Conservation (phyloP, 345 rosid genomes). For the Salix purpurea region DNA sequence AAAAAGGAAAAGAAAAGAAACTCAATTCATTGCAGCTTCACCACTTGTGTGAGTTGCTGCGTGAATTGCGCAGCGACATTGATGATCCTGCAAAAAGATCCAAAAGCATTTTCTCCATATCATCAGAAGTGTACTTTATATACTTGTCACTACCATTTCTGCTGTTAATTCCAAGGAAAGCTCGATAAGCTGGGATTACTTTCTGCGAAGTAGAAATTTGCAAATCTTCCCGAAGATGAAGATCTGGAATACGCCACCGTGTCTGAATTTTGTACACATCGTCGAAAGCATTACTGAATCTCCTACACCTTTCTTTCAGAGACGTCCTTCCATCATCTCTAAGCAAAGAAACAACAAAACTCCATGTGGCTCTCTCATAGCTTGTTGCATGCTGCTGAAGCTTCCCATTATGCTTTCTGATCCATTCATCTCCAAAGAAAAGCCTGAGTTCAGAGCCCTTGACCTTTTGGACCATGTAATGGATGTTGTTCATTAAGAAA, state of each 20-base stretch:
- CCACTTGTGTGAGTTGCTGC: slow-evolving; percentile 45
- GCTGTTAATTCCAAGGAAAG: slow-evolving; percentile 42
- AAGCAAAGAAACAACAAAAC: slow-evolving; percentile 45
- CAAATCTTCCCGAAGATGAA: slow-evolving; percentile 61
- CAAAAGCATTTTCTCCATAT: slow-evolving; percentile 48
- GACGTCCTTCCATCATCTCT: slow-evolving; percentile 31
- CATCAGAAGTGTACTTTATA: slow-evolving; percentile 55
- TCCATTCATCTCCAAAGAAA: slow-evolving; percentile 82
- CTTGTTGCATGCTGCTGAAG: slow-evolving; percentile 55
- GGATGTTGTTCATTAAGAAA: slow-evolving; percentile 65
- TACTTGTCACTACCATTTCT: slow-evolving; percentile 44
- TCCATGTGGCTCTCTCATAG: slow-evolving; percentile 70
- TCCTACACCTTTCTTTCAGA: slow-evolving; percentile 55
- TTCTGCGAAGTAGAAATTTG: slow-evolving; percentile 60
- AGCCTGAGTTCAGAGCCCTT: slow-evolving; percentile 56
- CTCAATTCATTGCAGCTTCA: slow-evolving; percentile 19
- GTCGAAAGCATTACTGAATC: slow-evolving; percentile 54
- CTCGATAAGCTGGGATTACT: slow-evolving; percentile 65
- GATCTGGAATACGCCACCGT: slow-evolving; percentile 55
- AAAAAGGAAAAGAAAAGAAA: neutral
- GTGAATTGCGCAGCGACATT: slow-evolving; percentile 40
- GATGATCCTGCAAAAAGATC: slow-evolving; percentile 58
- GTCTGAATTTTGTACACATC: slow-evolving; percentile 65
- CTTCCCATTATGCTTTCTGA: slow-evolving; percentile 54
- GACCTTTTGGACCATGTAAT: slow-evolving; percentile 73